Percentiles rank a stretch among this genome's conserved stretches.
Conservation (phyloP, 257 asterid genomes). For the Solanum paucissectum region DNA sequence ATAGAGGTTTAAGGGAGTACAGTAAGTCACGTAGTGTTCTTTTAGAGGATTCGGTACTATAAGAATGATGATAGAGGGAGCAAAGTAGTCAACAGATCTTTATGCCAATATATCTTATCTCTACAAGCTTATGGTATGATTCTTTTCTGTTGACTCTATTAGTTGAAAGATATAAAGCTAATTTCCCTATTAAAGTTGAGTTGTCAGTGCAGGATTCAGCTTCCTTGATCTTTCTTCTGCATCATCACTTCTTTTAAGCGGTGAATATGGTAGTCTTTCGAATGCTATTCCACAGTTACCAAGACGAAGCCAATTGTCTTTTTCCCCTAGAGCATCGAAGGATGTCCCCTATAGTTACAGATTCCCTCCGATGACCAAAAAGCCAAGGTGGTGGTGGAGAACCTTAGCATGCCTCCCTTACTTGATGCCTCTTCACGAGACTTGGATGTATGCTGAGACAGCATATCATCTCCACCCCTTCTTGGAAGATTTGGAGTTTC, state of each 20-base stretch:
- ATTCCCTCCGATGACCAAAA: slow-evolving; percentile 67
- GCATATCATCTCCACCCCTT: slow-evolving; percentile 75
- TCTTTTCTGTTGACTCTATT: neutral
- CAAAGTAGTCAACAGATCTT: neutral
- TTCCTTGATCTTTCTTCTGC: slow-evolving; percentile 35
- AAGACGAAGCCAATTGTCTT: slow-evolving; percentile 3
- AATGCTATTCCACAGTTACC: slow-evolving; percentile 30
- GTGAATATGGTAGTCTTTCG: slow-evolving; percentile 39
- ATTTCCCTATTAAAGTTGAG: neutral
- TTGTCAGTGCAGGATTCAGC: slow-evolving; percentile 25
- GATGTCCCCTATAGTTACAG: slow-evolving; percentile 56
- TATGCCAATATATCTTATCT: neutral
- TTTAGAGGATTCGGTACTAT: neutral
- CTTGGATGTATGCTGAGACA: slow-evolving; percentile 87
- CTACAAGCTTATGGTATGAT: neutral
- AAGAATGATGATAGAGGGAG: neutral
- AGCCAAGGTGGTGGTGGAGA: slow-evolving; percentile 94
- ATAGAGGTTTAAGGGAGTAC: neutral
- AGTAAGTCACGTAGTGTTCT: neutral
- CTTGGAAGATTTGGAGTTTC: slow-evolving; percentile 58
- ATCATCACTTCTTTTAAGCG: slow-evolving; percentile 38
- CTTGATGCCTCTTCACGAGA: slow-evolving; percentile 81
- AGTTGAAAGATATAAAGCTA: neutral
- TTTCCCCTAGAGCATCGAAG: slow-evolving; percentile 52
- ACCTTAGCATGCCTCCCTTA: slow-evolving; percentile 80